phyloP scores from a whole-genome alignment of 768 basidiomycete genomes.

The Amylocystis lapponica region DNA sequence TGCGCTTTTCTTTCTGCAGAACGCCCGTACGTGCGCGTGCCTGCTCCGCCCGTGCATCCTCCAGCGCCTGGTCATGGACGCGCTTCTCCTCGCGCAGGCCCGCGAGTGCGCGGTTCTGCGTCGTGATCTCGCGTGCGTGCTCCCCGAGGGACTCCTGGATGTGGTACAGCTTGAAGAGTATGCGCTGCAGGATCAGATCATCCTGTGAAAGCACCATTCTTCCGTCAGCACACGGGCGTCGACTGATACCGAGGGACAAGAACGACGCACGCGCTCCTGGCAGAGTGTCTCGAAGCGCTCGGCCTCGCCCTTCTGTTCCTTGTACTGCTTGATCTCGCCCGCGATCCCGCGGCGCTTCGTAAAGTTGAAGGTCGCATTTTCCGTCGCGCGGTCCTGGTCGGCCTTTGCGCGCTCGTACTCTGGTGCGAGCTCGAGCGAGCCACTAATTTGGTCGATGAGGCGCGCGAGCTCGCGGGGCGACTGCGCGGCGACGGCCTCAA shows the following conservation, averaged over 20 bases:
- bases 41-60: conserved; percentile 71
- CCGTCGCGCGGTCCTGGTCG: conserved; percentile 85
- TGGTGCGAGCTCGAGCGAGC: conserved; percentile 81
- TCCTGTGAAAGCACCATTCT: conserved; percentile 45
- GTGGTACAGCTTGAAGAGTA: conserved; percentile 86
- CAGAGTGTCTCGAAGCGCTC: conserved; percentile 78
- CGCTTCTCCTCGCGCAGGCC: conserved; percentile 66
- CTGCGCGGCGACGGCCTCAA: conserved; percentile 95
- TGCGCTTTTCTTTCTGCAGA: conserved; percentile 77
- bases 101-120: conserved; percentile 66
- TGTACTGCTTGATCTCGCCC: conserved; percentile 95
- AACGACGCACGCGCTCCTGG: conserved; percentile 57
- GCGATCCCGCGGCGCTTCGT: conserved; percentile 90
- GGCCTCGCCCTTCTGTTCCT: conserved; percentile 93
- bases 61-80: conserved; percentile 63
- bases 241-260: neutral
- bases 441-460: conserved; percentile 93
- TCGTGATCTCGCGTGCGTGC: conserved; percentile 63
- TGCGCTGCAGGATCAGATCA: conserved; percentile 71
- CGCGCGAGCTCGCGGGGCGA: conserved; percentile 84
- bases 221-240: neutral
- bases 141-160: conserved; percentile 78
- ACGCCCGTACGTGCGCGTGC: conserved; percentile 70
- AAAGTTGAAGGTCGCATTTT: conserved; percentile 92
- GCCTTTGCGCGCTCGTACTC: conserved; percentile 90